Conservation (phyloP, 768 basidiomycete genomes). For the Lepiota venenata region DNA sequence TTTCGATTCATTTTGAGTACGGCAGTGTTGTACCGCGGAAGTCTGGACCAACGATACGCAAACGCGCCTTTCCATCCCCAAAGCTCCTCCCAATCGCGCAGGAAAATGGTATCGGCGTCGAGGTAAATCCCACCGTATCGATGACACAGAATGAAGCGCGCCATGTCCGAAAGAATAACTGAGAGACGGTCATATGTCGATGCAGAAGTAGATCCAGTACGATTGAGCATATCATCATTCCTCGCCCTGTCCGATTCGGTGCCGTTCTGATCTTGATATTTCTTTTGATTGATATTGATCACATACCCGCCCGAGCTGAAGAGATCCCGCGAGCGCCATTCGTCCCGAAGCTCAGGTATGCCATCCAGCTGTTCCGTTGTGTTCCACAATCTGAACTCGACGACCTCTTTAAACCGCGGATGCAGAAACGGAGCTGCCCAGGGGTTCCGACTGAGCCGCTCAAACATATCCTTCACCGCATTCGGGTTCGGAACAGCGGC, state of each 20-base stretch:
- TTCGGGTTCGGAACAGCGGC: slow-evolving; percentile 83
- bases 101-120: slow-evolving; percentile 92
- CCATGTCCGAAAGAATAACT: slow-evolving; percentile 95
- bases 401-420: slow-evolving; percentile 84
- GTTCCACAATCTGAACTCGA: slow-evolving; percentile 98
- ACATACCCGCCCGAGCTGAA: slow-evolving; percentile 88
- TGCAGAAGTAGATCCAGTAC: slow-evolving; percentile 83
- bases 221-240: slow-evolving; percentile 53
- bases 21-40: slow-evolving; percentile 94
- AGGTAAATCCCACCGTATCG: slow-evolving; percentile 96
- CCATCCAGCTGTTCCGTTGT: slow-evolving; percentile 96
- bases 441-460: slow-evolving; percentile 76
- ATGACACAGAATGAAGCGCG: slow-evolving; percentile 94
- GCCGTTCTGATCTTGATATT: not conserved
- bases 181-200: slow-evolving; percentile 86
- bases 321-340: slow-evolving; percentile 82
- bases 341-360: slow-evolving; percentile 82
- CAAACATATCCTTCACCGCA: slow-evolving; percentile 81
- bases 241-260: slow-evolving; percentile 23
- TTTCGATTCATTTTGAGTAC: slow-evolving; percentile 92
- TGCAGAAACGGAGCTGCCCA: slow-evolving; percentile 97
- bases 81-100: slow-evolving; percentile 98
- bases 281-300: slow-evolving; percentile 43
- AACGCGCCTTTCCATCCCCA: slow-evolving; percentile 98
- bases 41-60: slow-evolving; percentile 93